Base-by-base conservation (phyloP, 2,329 filamentous ascomycete species). In the Cordyceps militaris region DNA sequence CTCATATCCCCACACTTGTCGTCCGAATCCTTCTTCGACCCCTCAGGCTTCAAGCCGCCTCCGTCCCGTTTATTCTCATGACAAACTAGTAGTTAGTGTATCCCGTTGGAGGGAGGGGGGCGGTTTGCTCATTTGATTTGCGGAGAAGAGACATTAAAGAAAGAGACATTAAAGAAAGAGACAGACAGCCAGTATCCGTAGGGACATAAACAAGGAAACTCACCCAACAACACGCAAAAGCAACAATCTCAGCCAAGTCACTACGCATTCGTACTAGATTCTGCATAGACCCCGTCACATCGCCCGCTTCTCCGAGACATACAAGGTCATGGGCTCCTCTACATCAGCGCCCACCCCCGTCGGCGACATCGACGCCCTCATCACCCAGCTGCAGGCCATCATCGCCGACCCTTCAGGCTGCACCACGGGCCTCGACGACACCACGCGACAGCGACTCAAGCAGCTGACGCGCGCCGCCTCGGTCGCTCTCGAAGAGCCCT, bases 401-500 rank as follows among this genome's bases (percentile, higher is more conserved):
- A 47, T 53, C 47, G 50, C 53, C 43, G 48, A 61, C 26, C 50
- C 55, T n/a, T n/a, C 26, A 34, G 49, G 26, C 44, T 28, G 4
- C 44, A 30, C 30, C 21, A 32, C 23, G 3, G 52, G 13, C 34
- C 42, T 56, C 23, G 44, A 59, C 38, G 51, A 59, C 9, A 19
- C 34, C 32, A 54, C 30, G 44, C 28, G 59, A 2, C 60, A 50
- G 52, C 36, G 54, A 42, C 40, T 59, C 9, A 54, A 49, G 57
- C 57, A 59, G 23, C 23, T 63, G 44, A 28, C 58, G 13, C 55
- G 61, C 24, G 26, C 56, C 9, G 59, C 59, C 1, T 47, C 62
- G 7, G 43, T 57, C 4, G 59, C 56, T 19, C 47, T 63, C 8
- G 61, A 63, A 16, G 57, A 60, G 46, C 62, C 62, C 23, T 63